Evolutionary conservation across 148 eudicot species (phyloP).

Genomic region (Rhododendron williamsianum): DNA sequence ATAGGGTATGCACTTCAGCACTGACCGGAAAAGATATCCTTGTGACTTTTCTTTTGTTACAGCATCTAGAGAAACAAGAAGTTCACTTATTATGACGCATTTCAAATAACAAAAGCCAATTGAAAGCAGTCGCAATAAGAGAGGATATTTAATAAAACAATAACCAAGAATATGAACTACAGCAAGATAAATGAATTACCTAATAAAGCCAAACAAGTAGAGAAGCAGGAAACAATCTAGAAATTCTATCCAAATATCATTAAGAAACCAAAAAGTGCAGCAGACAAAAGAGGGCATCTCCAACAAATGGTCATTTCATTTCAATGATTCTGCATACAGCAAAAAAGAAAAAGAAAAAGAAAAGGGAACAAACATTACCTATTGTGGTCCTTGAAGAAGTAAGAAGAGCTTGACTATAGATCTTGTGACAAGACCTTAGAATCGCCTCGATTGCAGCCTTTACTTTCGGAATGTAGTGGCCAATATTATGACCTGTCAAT

Average conservation of each 20-base stretch:
- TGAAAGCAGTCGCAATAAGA: not conserved
- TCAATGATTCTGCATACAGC: not conserved
- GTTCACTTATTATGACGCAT: not conserved
- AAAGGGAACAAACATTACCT: slow-evolving; percentile 39
- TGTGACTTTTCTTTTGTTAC: slow-evolving; percentile 92
- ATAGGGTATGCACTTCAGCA: slow-evolving; percentile 96
- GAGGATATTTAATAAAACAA: not conserved
- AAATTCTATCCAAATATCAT: not conserved
- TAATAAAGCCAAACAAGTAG: not conserved
- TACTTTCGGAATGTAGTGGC: slow-evolving; percentile 96
- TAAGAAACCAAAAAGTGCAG: not conserved
- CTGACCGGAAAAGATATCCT: slow-evolving; percentile 92
- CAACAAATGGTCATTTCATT: not conserved
- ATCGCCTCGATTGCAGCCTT: slow-evolving; percentile 96
- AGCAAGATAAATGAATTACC: not conserved
- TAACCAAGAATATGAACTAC: not conserved
- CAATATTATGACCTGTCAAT: slow-evolving; percentile 77
- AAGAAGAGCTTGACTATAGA: slow-evolving; percentile 90
- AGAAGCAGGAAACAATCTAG: not conserved
- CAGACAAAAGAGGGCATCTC: not conserved
- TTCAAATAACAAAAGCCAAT: slow-evolving; percentile 5
- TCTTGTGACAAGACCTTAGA: slow-evolving; percentile 84
- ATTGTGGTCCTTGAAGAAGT: slow-evolving; percentile 84
- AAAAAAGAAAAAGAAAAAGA: not conserved
- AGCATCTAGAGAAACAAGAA: slow-evolving; percentile 54